Evolutionary conservation across 306 rosid genomes (phyloP).

Genomic region (Fragaria iinumae): DNA sequence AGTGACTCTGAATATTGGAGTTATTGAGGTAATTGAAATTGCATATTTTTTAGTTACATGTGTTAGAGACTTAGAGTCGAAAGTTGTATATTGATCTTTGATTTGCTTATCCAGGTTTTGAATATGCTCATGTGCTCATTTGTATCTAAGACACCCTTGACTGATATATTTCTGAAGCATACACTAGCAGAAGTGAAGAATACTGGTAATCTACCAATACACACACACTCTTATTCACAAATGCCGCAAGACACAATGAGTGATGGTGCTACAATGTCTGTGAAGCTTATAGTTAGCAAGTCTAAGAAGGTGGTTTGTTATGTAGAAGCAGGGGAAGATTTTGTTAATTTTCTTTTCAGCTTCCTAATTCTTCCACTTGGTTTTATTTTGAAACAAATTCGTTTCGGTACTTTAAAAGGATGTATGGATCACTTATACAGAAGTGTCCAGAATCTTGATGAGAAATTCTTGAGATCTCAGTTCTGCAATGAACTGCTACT

Average conservation of each 20-base stretch:
- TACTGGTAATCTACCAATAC: not conserved
- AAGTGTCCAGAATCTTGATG: conserved; percentile 10
- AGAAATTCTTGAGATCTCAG: not conserved
- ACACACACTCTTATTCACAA: not conserved
- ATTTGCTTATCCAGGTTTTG: not conserved
- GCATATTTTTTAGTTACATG: not conserved
- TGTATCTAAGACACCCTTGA: conserved; percentile 19
- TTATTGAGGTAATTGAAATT: not conserved
- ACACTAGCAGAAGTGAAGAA: not conserved
- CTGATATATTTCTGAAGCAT: conserved; percentile 1
- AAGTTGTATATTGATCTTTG: not conserved
- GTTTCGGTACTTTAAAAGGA: not conserved
- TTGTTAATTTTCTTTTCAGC: conserved; percentile 13
- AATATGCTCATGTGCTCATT: conserved; percentile 11
- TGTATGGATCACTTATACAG: conserved; percentile 13
- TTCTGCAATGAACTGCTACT: conserved; percentile 6
- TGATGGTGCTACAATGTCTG: not conserved
- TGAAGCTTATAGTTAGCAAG: conserved; percentile 17
- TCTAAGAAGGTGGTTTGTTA: conserved; percentile 20
- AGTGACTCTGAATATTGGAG: not conserved
- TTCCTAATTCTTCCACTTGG: conserved; percentile 24
- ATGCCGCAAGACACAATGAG: not conserved
- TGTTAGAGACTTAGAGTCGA: not conserved
- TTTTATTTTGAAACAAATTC: not conserved
- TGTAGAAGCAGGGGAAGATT: conserved; percentile 16